A percentile compares a stretch with the other conserved stretches of the same genome.
These are phyloP conservation scores for Aspergillus ostianus DNA, from an alignment of 495 filamentous ascomycete species.

Conservation along the genomic window DNA sequence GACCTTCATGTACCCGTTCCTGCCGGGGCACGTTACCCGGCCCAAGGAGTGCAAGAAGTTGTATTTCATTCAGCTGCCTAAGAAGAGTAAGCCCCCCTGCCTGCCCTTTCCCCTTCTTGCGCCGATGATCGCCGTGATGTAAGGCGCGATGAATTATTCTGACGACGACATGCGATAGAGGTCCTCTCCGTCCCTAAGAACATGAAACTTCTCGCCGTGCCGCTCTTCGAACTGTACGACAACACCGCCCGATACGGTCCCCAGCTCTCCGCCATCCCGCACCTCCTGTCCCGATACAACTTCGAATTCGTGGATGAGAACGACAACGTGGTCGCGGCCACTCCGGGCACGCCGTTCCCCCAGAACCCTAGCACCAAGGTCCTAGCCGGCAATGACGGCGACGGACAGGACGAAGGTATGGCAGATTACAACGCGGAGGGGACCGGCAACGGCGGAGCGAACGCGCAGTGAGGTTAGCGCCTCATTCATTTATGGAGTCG, in stretches of 20 bases:
- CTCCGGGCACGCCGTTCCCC: conserved; percentile 59
- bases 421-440: conserved; percentile 32
- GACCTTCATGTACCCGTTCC: conserved; percentile 99
- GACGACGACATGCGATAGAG: conserved; percentile 50
- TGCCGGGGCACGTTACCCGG: conserved; percentile 89
- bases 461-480: conserved; percentile 1
- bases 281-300: conserved; percentile 88
- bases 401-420: conserved; percentile 45
- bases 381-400: conserved; percentile 64
- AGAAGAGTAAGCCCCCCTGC: conserved; percentile 66
- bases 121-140: not conserved
- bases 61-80: conserved; percentile 91
- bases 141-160: not conserved
- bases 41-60: conserved; percentile 99
- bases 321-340: conserved; percentile 81
- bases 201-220: conserved; percentile 97
- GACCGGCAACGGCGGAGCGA: conserved; percentile 23
- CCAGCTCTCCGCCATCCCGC: conserved; percentile 92
- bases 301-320: conserved; percentile 98
- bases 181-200: conserved; percentile 98
- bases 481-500: not conserved
- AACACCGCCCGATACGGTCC: conserved; percentile 94
- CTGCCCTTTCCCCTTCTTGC: no score
- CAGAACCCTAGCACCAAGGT: conserved; percentile 64
- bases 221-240: conserved; percentile 95